These are phyloP conservation scores for Microcos paniculata DNA, from an alignment of 345 rosid species.

Conservation along the genomic window DNA sequence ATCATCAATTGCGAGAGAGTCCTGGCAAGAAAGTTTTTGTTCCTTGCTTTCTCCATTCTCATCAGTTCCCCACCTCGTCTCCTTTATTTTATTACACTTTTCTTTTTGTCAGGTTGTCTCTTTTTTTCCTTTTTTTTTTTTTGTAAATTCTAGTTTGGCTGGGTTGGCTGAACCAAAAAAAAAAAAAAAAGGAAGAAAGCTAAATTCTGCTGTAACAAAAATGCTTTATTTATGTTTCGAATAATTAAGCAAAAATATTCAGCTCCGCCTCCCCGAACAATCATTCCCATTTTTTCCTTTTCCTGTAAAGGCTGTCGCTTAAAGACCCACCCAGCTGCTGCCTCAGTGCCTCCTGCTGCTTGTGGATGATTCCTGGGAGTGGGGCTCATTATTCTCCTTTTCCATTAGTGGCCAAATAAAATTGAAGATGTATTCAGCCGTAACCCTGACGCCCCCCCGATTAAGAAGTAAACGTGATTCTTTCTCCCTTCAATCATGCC, in stretches of 20 bases:
- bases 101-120: background rate
- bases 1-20: conserved; percentile 29
- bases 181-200: background rate
- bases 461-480: no score
- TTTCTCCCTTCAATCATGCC: no score
- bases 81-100: background rate
- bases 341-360: no score
- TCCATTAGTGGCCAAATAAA: background rate
- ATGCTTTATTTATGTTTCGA: background rate
- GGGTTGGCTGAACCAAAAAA: background rate
- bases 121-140: background rate
- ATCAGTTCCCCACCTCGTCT: background rate
- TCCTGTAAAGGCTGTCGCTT: background rate
- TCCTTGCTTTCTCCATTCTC: conserved; percentile 5
- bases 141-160: background rate
- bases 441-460: no score
- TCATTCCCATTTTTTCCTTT: background rate
- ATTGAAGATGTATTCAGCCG: background rate
- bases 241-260: background rate
- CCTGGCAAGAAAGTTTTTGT: conserved; percentile 25
- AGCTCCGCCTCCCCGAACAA: no score
- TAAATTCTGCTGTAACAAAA: background rate
- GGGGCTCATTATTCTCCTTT: background rate
- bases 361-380: background rate
- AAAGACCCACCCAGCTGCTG: background rate